A percentile compares a stretch with the other conserved stretches of the same genome.
These are phyloP conservation scores for Ogataea hybrid DNA, from an alignment of 1,139 yeast species.

Conservation along the genomic window DNA sequence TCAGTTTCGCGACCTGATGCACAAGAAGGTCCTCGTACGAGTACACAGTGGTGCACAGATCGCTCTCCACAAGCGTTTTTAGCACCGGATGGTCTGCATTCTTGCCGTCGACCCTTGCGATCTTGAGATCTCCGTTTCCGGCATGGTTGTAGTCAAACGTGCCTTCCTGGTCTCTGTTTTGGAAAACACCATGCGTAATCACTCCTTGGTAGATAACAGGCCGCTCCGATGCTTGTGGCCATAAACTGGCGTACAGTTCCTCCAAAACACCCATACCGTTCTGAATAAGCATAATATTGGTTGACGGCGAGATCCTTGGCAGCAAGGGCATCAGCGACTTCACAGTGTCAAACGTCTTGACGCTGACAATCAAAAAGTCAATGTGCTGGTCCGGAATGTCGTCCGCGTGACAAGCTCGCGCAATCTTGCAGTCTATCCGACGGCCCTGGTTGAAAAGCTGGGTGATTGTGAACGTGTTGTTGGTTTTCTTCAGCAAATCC, in stretches of 20 bases:
- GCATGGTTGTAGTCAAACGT: conserved; percentile 60
- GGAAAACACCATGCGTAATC: conserved; percentile 76
- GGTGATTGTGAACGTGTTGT: conserved; percentile 23
- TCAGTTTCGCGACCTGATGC: conserved; percentile 71
- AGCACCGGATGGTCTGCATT: conserved; percentile 21
- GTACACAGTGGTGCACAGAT: conserved; percentile 15
- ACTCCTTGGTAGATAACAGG: conserved; percentile 74
- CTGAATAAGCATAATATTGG: conserved; percentile 68
- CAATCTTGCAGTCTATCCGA: conserved; percentile 13
- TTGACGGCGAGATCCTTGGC: conserved; percentile 26
- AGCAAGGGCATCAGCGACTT: conserved; percentile 26
- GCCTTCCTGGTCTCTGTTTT: conserved; percentile 30
- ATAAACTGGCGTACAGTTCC: conserved; percentile 48
- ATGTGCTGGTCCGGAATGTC: conserved; percentile 21
- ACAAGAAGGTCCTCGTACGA: conserved; percentile 52
- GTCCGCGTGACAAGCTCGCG: conserved; percentile 20
- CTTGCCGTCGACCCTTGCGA: conserved; percentile 39
- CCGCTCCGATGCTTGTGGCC: conserved; percentile 44
- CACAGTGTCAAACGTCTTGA: conserved; percentile 33
- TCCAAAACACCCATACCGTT: conserved; percentile 71
- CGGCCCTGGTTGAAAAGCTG: conserved; percentile 24
- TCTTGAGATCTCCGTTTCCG: conserved; percentile 58
- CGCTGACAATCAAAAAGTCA: conserved; percentile 30
- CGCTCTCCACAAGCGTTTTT: conserved; percentile 12
- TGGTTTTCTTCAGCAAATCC: conserved; percentile 16